Percentiles rank a stretch among this genome's conserved stretches.
Evolutionary conservation across 345 rosid genomes (phyloP).

Genomic region (Eucalyptus victrix): DNA sequence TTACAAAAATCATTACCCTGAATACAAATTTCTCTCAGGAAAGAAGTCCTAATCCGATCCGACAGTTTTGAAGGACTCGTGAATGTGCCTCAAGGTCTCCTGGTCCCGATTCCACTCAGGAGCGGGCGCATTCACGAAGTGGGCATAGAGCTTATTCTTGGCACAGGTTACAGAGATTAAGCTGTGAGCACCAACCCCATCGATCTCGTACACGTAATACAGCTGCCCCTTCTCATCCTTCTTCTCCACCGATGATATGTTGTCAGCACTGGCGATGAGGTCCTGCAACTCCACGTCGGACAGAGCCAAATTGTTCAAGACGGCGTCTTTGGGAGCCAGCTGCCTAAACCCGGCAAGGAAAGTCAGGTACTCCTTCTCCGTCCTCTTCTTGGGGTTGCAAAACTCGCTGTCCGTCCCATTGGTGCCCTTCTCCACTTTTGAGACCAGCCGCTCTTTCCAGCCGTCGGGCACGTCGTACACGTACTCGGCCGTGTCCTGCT

Average conservation of each 20-base stretch:
- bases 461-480: constrained; percentile 84
- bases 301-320: constrained; percentile 66
- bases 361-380: constrained; percentile 83
- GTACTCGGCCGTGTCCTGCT: constrained; percentile 82
- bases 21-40: background rate
- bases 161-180: constrained; percentile 82
- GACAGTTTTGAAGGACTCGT: constrained; percentile 78
- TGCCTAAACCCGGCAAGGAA: constrained; percentile 69
- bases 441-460: constrained; percentile 82
- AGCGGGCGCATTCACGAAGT: constrained; percentile 79
- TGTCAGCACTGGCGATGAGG: constrained; percentile 61
- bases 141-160: constrained; percentile 79
- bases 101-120: constrained; percentile 83
- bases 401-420: constrained; percentile 89
- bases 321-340: constrained; percentile 61
- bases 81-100: constrained; percentile 70
- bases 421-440: constrained; percentile 90
- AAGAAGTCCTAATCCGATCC: background rate
- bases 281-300: constrained; percentile 85
- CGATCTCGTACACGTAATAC: constrained; percentile 74
- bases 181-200: constrained; percentile 58
- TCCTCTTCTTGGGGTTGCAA: constrained; percentile 72
- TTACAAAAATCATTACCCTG: background rate
- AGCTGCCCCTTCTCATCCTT: constrained; percentile 59
- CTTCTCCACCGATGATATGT: constrained; percentile 48